Conservation (phyloP, 495 filamentous ascomycete genomes). For the Trypethelium eluteriae region DNA sequence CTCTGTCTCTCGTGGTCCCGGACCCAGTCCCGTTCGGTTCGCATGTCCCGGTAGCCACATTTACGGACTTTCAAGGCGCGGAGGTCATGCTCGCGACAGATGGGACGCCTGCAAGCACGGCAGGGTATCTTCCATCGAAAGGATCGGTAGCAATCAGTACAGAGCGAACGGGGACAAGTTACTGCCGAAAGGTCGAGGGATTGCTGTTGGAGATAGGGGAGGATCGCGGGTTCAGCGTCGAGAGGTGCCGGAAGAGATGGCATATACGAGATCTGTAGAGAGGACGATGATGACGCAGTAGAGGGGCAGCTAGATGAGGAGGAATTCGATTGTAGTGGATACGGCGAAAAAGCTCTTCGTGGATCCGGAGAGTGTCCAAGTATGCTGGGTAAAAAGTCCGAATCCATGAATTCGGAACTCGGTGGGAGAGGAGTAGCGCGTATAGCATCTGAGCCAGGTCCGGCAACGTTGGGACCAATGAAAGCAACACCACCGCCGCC, state of each 20-base stretch:
- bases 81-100: conserved; percentile 59
- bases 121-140: conserved; percentile 54
- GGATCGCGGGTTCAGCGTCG: conserved; percentile 13
- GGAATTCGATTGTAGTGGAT: neutral
- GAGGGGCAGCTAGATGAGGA: neutral
- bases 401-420: conserved; percentile 48
- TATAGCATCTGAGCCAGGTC: conserved; percentile 48
- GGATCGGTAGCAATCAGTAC: conserved; percentile 51
- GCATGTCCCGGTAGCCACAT: conserved; percentile 52
- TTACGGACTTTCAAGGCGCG: conserved; percentile 51
- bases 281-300: neutral
- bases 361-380: neutral
- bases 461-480: conserved; percentile 40
- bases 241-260: neutral
- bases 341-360: neutral
- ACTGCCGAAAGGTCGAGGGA: conserved; percentile 45
- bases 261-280: neutral
- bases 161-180: conserved; percentile 52
- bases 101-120: conserved; percentile 48
- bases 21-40: conserved; percentile 39
- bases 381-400: conserved; percentile 36
- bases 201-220: conserved; percentile 37
- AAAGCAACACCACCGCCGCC: conserved; percentile 56
- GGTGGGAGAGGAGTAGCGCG: conserved; percentile 51
- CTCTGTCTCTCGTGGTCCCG: conserved; percentile 15